These are phyloP conservation scores for Casuarina cunninghamiana DNA, from an alignment of 306 rosid species.

Conservation along the genomic window DNA sequence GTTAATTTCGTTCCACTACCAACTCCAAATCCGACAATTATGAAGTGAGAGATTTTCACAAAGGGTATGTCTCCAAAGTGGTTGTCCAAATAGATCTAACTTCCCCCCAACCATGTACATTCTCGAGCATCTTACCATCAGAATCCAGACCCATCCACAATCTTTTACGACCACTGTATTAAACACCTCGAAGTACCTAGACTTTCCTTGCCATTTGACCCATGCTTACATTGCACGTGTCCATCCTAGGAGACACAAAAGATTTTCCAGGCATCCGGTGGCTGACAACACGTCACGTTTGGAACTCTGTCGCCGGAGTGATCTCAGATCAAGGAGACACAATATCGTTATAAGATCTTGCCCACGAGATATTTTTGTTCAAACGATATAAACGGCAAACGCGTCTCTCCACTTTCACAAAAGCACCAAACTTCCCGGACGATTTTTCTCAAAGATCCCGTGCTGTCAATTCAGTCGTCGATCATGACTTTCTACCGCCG, in stretches of 20 bases:
- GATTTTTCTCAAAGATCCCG: neutral
- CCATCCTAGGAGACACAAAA: neutral
- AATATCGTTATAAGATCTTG: neutral
- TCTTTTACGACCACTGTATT: neutral
- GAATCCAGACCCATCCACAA: neutral
- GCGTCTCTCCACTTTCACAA: neutral
- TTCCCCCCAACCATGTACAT: no score
- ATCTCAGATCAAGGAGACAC: no score
- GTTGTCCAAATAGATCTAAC: neutral
- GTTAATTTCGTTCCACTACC: no score
- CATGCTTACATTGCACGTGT: no score
- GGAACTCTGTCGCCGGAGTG: no score
- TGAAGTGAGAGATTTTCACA: no score
- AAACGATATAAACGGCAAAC: neutral
- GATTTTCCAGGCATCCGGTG: neutral
- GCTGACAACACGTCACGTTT: neutral
- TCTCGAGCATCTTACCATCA: neutral
- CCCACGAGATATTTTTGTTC: conserved; percentile 1
- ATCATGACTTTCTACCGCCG: no score
- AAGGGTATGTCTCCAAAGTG: neutral
- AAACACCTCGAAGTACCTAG: no score
- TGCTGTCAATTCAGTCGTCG: no score
- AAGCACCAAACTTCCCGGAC: neutral
- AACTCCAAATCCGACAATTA: neutral
- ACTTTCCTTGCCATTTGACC: no score